Conservation (phyloP, 495 filamentous ascomycete genomes). For the Penicillium canescens region DNA sequence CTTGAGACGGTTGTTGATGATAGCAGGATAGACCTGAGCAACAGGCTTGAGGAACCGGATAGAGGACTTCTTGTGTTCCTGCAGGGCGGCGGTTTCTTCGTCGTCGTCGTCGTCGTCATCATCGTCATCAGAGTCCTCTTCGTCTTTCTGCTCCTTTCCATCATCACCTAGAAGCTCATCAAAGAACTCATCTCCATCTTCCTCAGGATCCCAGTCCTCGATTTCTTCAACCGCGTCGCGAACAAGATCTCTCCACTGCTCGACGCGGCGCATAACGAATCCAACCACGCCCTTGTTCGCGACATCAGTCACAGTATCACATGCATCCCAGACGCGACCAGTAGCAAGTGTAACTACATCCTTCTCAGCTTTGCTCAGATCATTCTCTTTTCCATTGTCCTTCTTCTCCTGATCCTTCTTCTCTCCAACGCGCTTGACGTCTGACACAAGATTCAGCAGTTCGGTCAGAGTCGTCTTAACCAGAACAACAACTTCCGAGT, state of each 20-base stretch:
- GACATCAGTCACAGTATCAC: slow-evolving; percentile 66
- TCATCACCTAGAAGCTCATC: slow-evolving; percentile 42
- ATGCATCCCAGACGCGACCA: slow-evolving; percentile 61
- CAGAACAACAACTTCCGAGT: slow-evolving; percentile 47
- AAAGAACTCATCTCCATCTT: slow-evolving; percentile 54
- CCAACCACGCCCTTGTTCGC: slow-evolving; percentile 64
- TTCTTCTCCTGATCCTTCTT: slow-evolving; percentile 25
- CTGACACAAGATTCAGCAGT: slow-evolving; percentile 34
- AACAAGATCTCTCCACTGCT: slow-evolving; percentile 68
- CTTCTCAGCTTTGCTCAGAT: slow-evolving; percentile 36
- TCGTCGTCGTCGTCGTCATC: slow-evolving; percentile 30
- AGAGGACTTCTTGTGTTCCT: slow-evolving; percentile 37
- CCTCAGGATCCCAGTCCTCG: slow-evolving; percentile 79
- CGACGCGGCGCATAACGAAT: slow-evolving; percentile 59
- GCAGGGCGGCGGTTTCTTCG: slow-evolving; percentile 30
- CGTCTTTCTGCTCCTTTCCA: slow-evolving; percentile 46
- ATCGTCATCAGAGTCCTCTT: slow-evolving; percentile 36
- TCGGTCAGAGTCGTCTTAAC: slow-evolving; percentile 39
- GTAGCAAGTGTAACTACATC: slow-evolving; percentile 41
- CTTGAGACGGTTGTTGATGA: slow-evolving; percentile 38
- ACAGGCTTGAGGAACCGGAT: slow-evolving; percentile 44
- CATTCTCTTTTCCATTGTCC: slow-evolving; percentile 23
- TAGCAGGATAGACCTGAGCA: slow-evolving; percentile 42
- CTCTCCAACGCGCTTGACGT: slow-evolving; percentile 31
- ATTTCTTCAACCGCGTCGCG: slow-evolving; percentile 81